Evolutionary conservation across 169 alveolate species (phyloP).

Genomic region (Cryptosporidium bovis): DNA sequence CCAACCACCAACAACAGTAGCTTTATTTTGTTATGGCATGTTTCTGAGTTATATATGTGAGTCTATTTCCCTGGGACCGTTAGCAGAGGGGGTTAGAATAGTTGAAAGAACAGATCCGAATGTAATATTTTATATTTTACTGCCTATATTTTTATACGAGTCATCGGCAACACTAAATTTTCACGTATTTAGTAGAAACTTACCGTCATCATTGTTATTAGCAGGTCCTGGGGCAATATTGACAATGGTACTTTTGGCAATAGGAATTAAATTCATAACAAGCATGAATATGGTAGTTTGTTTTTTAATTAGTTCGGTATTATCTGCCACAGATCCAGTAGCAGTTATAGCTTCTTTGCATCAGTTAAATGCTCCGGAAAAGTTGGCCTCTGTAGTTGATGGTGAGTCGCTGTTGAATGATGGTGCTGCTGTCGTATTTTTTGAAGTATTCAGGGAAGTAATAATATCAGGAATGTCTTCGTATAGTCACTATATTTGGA

Average conservation of each 20-base stretch:
- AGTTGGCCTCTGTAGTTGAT: conserved; percentile 78
- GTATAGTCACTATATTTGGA: conserved; percentile 75
- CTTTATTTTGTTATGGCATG: conserved; percentile 70
- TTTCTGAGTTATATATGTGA: conserved; percentile 73
- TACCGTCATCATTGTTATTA: conserved; percentile 50
- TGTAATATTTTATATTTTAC: conserved; percentile 61
- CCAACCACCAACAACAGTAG: conserved; percentile 71
- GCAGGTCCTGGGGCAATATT: conserved; percentile 77
- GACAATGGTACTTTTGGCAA: conserved; percentile 76
- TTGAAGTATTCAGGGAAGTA: conserved; percentile 67
- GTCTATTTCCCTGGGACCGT: conserved; percentile 66
- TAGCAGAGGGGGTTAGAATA: conserved; percentile 74
- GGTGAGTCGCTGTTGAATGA: conserved; percentile 79
- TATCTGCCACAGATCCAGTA: conserved; percentile 82
- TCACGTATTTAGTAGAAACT: conserved; percentile 72
- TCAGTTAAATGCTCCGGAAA: conserved; percentile 78
- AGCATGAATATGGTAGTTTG: conserved; percentile 75
- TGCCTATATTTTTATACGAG: conserved; percentile 75
- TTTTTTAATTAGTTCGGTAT: conserved; percentile 76
- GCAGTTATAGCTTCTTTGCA: conserved; percentile 80
- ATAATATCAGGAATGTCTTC: conserved; percentile 54
- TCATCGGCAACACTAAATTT: conserved; percentile 74
- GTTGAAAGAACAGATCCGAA: conserved; percentile 74
- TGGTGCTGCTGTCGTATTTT: conserved; percentile 79
- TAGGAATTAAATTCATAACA: conserved; percentile 72